These are phyloP conservation scores for Citrus reticulata DNA, from an alignment of 345 rosid species.

Conservation along the genomic window DNA sequence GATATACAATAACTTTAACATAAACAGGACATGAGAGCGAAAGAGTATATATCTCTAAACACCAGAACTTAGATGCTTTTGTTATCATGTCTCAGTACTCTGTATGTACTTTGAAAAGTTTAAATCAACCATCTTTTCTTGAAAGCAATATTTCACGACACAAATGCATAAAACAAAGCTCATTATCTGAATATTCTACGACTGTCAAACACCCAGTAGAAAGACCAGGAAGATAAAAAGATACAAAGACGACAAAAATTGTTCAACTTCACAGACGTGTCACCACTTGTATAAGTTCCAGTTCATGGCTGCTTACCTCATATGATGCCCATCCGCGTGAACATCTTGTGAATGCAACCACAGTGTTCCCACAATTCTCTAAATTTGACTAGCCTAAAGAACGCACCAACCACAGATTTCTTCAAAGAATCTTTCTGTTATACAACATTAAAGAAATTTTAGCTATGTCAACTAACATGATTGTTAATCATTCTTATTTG, in stretches of 20 bases:
- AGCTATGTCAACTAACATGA: not conserved
- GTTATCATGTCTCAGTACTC: not conserved
- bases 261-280: not conserved
- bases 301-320: not conserved
- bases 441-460: not conserved
- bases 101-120: not conserved
- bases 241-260: not conserved
- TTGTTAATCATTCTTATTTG: not conserved
- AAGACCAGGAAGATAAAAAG: not conserved
- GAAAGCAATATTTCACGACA: not conserved
- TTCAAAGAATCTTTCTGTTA: slow-evolving; percentile 1
- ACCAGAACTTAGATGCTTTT: not conserved
- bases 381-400: not conserved
- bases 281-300: not conserved
- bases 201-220: not conserved
- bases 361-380: not conserved
- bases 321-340: not conserved
- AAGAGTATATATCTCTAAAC: not conserved
- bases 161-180: not conserved
- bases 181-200: not conserved
- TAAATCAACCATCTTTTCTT: not conserved
- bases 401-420: not conserved
- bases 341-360: not conserved
- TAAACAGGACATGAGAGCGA: not conserved
- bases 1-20: not conserved